Base-by-base conservation (phyloP, 179 eudicot genomes). In the Spergularia azorica region DNA sequence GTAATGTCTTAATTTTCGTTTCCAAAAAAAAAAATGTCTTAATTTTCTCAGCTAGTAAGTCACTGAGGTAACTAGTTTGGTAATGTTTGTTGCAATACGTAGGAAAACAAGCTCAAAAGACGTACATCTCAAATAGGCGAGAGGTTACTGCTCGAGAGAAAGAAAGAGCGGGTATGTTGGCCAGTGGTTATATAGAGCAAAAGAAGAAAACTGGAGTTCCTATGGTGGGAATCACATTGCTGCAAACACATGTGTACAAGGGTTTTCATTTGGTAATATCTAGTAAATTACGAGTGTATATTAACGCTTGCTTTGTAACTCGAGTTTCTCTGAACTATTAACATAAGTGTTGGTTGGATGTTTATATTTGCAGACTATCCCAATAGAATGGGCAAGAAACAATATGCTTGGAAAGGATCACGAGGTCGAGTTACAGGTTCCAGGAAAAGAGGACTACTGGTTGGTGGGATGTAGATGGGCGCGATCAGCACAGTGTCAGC, bases 61-160 rank as follows among this genome's bases (percentile, higher is more conserved):
- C 32, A 26, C 32, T 26, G 32, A 26, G 32, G 32, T 26, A 26
- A 26, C 32, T 26, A 26, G 32, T 26, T 26, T 26, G 32, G 32
- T 26, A 26, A 26, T 26, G 32, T 26, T 26, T 26, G 32, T 26
- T 26, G 32, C 32, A 0, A 26, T 26, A 26, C 32, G 32, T 26
- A 82, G 85, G 57, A 50, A 78, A 41, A 43, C 73, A 70, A 71
- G 1, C 59, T 21, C 21, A 71, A 70, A 75, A 8, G 38, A 51
- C 7, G n/a, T 60, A 70, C 51, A 65, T 79, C 20, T 82, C 85
- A 0, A 32, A 48, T 20, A 52, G 79, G 66, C 76, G 85, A 51
- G 12, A 18, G 16, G 71, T 79, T 7, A 75, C 70, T 0, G n/a
- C 51, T 2, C 6, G 52, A 59, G 82, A 82, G 71, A 82, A 66